Base-by-base conservation (phyloP, 2,329 filamentous ascomycete species). In the Fusarium lyarnte region DNA sequence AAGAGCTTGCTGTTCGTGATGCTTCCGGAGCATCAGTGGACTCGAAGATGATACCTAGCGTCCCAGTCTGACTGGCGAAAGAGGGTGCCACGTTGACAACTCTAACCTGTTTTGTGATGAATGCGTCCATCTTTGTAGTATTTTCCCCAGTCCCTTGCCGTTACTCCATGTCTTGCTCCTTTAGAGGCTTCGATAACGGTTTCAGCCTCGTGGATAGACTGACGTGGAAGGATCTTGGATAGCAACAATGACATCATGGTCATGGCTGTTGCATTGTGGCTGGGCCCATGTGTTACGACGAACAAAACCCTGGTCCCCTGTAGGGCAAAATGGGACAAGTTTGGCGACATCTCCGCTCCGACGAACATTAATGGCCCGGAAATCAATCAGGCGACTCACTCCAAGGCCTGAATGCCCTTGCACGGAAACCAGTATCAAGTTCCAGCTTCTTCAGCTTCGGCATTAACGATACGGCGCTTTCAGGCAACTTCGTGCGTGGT, bases 191-290 rank as follows among this genome's bases (percentile, higher is more conserved):
- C 51, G 41, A 59, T 65, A 66, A 62, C 21, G 42, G 74, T 76
- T 76, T 76, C 74, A 76, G 74, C 74, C 74, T 77, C 74, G 62
- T 77, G 62, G 71, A 45, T 73, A 68, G 64, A 75, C 72, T 69
- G 74, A 77, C 68, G 69, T 73, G 73, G 74, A 66, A 66, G 61
- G 58, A 74, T 71, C 57, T 62, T 59, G 54, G 57, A 70, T 33
- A 74, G 60, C 29, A 42, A 55, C 49, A 58, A 53, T 76, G 74
- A 77, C 74, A 70, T 76, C 74, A 77, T 71, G 31, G 36, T 17
- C 36, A 63, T 51, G n/a, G 58, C 46, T 25, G 47, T 63, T 38
- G 38, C 43, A 69, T 45, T 65, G 64, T 63, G 68, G 68, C 62
- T 74, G 46, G 64, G 33, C 61, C 66, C 60, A 57, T 49, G 45